Evolutionary conservation across 2,329 filamentous ascomycete species (phyloP).

Genomic region (Neoscytalidium dimidiatum): DNA sequence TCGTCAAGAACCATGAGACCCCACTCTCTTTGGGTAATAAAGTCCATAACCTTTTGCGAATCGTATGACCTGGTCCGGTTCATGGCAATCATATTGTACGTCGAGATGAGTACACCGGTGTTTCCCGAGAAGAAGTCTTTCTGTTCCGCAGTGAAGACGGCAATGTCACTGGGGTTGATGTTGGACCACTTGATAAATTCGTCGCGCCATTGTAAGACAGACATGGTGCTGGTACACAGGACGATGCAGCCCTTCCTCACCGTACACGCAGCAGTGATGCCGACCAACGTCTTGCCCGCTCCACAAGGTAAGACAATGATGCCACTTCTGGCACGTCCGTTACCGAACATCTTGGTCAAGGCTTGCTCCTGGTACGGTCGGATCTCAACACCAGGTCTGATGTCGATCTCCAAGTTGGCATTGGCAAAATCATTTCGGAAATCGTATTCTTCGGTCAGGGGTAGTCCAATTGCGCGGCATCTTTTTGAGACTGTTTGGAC

Average conservation of each 20-base stretch:
- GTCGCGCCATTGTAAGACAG: constrained; percentile 92
- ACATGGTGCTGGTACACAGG: constrained; percentile 96
- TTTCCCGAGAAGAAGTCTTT: constrained; percentile 84
- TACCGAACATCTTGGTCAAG: constrained; percentile 98
- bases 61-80: constrained; percentile 86
- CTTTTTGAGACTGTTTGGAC: constrained; percentile 88
- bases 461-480: constrained; percentile 82
- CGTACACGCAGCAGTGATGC: constrained; percentile 97
- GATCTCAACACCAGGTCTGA: constrained; percentile 86
- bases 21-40: constrained; percentile 87
- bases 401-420: constrained; percentile 88
- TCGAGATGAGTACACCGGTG: constrained; percentile 95
- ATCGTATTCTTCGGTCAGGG: constrained; percentile 94
- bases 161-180: constrained; percentile 89
- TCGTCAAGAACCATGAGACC: constrained; percentile 96
- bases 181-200: constrained; percentile 99
- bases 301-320: constrained; percentile 97
- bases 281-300: constrained; percentile 94
- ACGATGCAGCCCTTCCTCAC: constrained; percentile 97
- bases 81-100: constrained; percentile 98
- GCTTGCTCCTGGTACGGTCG: constrained; percentile 96
- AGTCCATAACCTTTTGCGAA: constrained; percentile 96
- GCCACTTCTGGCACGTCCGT: constrained; percentile 93
- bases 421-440: constrained; percentile 91
- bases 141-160: constrained; percentile 90